phyloP scores from a whole-genome alignment of 2,329 filamentous ascomycete genomes.

The Macrophomina tecta region DNA sequence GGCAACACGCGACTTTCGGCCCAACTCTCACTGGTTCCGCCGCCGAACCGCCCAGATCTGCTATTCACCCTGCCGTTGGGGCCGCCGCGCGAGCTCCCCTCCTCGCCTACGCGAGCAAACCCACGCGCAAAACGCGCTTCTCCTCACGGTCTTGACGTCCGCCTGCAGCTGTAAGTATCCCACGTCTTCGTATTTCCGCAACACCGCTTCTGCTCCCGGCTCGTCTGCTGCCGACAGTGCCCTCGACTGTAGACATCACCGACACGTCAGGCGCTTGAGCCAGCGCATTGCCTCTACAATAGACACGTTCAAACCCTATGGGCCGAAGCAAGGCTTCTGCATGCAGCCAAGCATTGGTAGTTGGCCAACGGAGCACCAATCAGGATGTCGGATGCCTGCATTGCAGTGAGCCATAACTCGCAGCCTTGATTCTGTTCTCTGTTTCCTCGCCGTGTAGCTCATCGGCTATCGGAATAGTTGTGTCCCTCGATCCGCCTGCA shows the following conservation, averaged over 20 bases:
- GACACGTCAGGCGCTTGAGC: conserved; percentile 10
- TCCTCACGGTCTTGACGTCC: background rate
- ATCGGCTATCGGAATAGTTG: background rate
- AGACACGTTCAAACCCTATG: background rate
- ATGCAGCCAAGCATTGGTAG: conserved; percentile 1
- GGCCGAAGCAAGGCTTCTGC: background rate
- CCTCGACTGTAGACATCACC: background rate
- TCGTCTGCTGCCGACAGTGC: background rate
- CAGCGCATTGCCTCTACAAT: conserved; percentile 7
- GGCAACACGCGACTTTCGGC: conserved; percentile 19
- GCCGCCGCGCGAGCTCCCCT: background rate
- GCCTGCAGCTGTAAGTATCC: conserved; percentile 15
- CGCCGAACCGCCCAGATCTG: conserved; percentile 12
- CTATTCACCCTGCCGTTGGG: conserved; percentile 1
- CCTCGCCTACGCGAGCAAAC: conserved; percentile 3
- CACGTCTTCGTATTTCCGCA: conserved; percentile 1
- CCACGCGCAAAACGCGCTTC: conserved; percentile 13
- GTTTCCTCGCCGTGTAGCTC: background rate
- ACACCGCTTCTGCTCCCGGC: background rate
- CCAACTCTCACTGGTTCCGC: conserved; percentile 4
- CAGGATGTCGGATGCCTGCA: background rate
- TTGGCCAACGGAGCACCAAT: background rate
- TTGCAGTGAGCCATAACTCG: background rate
- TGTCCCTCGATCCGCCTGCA: background rate
- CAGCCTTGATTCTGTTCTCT: background rate